Evolutionary conservation across 2,329 filamentous ascomycete species (phyloP), one percentile per base, ranked within the genome.

Genomic region (Camptophora hylomeconis): DNA sequence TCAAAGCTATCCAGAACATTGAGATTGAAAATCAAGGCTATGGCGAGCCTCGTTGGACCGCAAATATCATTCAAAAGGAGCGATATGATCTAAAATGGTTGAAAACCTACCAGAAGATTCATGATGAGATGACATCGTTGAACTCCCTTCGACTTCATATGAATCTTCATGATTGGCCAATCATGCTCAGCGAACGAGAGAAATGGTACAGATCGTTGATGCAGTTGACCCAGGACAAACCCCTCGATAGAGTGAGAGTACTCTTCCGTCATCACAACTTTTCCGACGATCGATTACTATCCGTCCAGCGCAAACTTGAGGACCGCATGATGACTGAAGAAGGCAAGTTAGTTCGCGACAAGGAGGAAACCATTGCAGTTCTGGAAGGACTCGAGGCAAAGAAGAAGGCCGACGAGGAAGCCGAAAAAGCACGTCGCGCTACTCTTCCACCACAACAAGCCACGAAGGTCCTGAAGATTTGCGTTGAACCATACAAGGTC

Each of bases 1-100:
- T 58, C 37, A 64, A 48, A 10, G 58, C 58, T 21, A 54, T 52
- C 14, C 50, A 23, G 20, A 35, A 30, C n/a, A 13, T 46, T 6
- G 36, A 41, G 20, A 32, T 46, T 10, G 28, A 20, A 11, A 35
- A 44, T 14, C 21, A 16, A 7, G 39, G 40, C 3, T 44, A 46
- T 24, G 39, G 36, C 9, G 38, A 44, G 27, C 41, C 42, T n/a
- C 12, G 26, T 9, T 27, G 27, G 30, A 35, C 40, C 26, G 34
- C 29, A 3, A 32, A 44, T 18, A 30, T 35, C 6, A 13, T 25
- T 8, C 43, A 33, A 35, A 44, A 40, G 17, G 30, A 39, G 8
- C 33, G 33, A 21, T 34, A 40, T 18, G 42, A 46, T 28, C 27
- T 28, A n/a, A 33, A 33, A 18, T 46, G 43, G 43, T 28, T 20